These are phyloP conservation scores for Spinellus fusiger DNA, from an alignment of 192 early-diverging fungal species.

Conservation along the genomic window DNA sequence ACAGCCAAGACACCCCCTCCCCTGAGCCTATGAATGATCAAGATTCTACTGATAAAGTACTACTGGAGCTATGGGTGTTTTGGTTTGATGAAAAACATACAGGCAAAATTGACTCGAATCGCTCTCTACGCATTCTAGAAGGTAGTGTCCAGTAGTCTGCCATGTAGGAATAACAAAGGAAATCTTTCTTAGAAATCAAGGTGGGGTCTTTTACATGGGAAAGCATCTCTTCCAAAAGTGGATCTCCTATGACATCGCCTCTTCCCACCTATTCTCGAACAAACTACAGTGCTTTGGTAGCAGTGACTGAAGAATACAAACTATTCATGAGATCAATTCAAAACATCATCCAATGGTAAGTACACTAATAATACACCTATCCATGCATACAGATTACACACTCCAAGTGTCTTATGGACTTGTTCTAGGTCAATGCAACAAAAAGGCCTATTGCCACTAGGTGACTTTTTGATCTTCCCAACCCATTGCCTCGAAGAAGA, in stretches of 20 bases:
- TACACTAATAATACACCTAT: neutral
- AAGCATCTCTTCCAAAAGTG: constrained; percentile 15
- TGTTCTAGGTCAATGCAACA: constrained; percentile 16
- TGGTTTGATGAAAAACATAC: constrained; percentile 34
- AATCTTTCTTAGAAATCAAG: constrained; percentile 17
- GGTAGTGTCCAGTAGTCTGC: constrained; percentile 8
- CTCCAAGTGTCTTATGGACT: neutral
- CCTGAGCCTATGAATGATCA: neutral
- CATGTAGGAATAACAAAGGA: too few relatives aligned
- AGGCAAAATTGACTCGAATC: constrained; percentile 19
- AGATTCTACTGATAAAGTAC: constrained; percentile 4
- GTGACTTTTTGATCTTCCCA: constrained; percentile 24
- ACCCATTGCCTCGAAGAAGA: neutral
- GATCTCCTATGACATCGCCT: constrained; percentile 20
- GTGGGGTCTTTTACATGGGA: constrained; percentile 32
- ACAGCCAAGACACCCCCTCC: neutral
- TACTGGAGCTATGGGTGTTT: constrained; percentile 30
- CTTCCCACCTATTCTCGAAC: constrained; percentile 5
- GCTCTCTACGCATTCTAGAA: constrained; percentile 12
- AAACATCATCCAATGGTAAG: constrained; percentile 24
- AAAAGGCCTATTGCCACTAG: constrained; percentile 21
- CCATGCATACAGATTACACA: too few relatives aligned
- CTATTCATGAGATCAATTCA: constrained; percentile 24
- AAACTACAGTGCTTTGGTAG: constrained; percentile 12
- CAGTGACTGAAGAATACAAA: constrained; percentile 21